These are phyloP conservation scores for Fusarium udum DNA, from an alignment of 2,329 filamentous ascomycete species.

Conservation along the genomic window DNA sequence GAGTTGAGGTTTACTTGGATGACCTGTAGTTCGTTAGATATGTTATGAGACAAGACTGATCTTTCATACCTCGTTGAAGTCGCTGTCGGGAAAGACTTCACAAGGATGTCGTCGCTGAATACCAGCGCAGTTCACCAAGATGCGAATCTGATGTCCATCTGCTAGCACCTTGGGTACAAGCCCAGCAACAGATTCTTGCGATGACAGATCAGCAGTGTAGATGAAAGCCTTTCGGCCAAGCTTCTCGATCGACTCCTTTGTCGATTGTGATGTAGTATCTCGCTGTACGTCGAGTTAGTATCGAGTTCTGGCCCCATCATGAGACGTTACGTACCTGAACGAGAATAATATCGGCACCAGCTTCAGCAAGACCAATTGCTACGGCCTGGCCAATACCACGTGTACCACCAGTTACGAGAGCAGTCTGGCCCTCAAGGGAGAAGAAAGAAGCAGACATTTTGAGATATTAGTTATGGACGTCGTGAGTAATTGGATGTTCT, in stretches of 20 bases:
- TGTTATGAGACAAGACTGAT: not conserved
- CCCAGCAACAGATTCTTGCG: constrained; percentile 65
- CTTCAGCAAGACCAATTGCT: constrained; percentile 66
- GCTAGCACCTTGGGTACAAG: constrained; percentile 70
- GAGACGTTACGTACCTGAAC: constrained; percentile 55
- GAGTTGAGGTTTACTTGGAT: constrained; percentile 87
- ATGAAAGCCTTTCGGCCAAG: constrained; percentile 74
- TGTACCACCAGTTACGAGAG: constrained; percentile 66
- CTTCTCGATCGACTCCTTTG: constrained; percentile 68
- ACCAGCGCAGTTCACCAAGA: constrained; percentile 87
- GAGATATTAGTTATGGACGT: not conserved
- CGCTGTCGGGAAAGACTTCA: constrained; percentile 76
- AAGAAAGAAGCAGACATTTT: constrained; percentile 56
- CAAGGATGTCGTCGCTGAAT: constrained; percentile 83
- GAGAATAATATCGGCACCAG: constrained; percentile 65
- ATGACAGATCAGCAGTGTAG: constrained; percentile 76
- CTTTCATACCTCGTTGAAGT: constrained; percentile 72
- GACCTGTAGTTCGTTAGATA: constrained; percentile 57
- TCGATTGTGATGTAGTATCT: constrained; percentile 56
- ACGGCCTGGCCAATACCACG: constrained; percentile 67
- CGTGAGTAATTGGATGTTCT: not conserved
- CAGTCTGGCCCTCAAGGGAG: constrained; percentile 65
- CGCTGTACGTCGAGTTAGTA: constrained; percentile 47
- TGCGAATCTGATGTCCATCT: constrained; percentile 73
- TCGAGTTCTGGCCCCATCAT: not conserved